Conservation (phyloP, 2,329 filamentous ascomycete species). For the Sporothrix variecibatus region DNA sequence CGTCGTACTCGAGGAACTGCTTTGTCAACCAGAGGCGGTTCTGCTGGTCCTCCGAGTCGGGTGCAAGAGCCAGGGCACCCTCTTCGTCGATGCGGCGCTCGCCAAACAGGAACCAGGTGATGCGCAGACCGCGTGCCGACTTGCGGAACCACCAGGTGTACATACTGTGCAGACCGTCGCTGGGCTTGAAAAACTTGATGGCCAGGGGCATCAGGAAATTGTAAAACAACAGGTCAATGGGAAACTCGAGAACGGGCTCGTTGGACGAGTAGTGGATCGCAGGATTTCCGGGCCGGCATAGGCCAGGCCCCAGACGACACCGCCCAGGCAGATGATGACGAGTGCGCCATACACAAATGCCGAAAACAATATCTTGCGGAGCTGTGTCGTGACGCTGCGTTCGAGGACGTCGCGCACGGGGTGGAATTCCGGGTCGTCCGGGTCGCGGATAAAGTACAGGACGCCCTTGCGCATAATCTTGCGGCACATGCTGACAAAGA, state of each 20-base stretch:
- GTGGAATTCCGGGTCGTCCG: slow-evolving; percentile 97
- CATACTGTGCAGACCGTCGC: slow-evolving; percentile 78
- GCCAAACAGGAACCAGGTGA: slow-evolving; percentile 93
- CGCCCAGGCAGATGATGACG: slow-evolving; percentile 89
- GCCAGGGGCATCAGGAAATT: slow-evolving; percentile 93
- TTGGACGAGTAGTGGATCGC: slow-evolving; percentile 90
- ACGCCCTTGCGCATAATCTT: slow-evolving; percentile 96
- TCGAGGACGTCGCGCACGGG: slow-evolving; percentile 96
- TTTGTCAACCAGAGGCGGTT: slow-evolving; percentile 44
- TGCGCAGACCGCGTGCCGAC: slow-evolving; percentile 75
- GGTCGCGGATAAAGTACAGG: slow-evolving; percentile 96
- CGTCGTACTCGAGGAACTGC: slow-evolving; percentile 46
- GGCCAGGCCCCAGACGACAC: slow-evolving; percentile 90
- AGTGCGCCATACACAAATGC: slow-evolving; percentile 93
- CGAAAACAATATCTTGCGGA: slow-evolving; percentile 94
- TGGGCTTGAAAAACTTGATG: slow-evolving; percentile 80
- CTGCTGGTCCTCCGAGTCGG: slow-evolving; percentile 37
- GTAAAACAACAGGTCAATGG: slow-evolving; percentile 91
- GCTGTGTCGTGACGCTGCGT: slow-evolving; percentile 85
- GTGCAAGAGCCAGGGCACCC: slow-evolving; percentile 58
- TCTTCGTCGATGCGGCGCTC: slow-evolving; percentile 81
- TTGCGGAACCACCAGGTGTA: slow-evolving; percentile 96
- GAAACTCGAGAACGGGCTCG: slow-evolving; percentile 90
- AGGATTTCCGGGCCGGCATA: slow-evolving; percentile 69
- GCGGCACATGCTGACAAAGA: slow-evolving; percentile 98